A percentile compares a stretch with the other conserved stretches of the same genome.
These are phyloP conservation scores for Melastoma malabathricum DNA, from an alignment of 345 rosid genomes.

Conservation along the genomic window DNA sequence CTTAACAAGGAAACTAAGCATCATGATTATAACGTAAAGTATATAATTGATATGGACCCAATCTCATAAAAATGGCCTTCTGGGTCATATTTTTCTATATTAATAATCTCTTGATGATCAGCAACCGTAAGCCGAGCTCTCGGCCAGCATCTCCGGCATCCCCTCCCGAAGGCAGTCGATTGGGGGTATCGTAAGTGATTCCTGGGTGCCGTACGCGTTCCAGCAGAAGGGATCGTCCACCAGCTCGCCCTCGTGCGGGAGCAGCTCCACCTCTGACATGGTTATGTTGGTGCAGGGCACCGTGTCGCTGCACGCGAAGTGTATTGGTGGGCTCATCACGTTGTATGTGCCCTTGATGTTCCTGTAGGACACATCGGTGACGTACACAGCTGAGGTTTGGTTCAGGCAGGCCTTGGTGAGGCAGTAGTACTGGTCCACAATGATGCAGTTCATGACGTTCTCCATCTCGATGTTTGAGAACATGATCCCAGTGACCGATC, in stretches of 20 bases:
- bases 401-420: conserved; percentile 47
- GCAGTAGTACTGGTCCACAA: conserved; percentile 85
- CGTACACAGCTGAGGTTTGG: conserved; percentile 77
- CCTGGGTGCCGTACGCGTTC: conserved; percentile 87
- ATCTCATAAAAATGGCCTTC: not conserved
- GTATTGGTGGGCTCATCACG: conserved; percentile 66
- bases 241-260: conserved; percentile 75
- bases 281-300: conserved; percentile 89
- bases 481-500: conserved; percentile 48
- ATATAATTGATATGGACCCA: not conserved
- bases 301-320: conserved; percentile 88
- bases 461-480: conserved; percentile 90
- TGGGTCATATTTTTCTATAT: not conserved
- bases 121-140: conserved; percentile 30
- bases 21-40: not conserved
- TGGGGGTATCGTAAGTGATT: conserved; percentile 73
- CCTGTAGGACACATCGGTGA: conserved; percentile 43
- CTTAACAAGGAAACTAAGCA: not conserved
- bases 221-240: conserved; percentile 95
- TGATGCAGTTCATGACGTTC: conserved; percentile 81
- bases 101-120: conserved; percentile 6
- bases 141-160: conserved; percentile 29
- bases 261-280: conserved; percentile 79
- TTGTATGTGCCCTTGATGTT: conserved; percentile 90
- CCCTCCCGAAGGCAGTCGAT: conserved; percentile 69